phyloP scores from a whole-genome alignment of 2,329 filamentous ascomycete genomes.

The Alternaria ethzedia region DNA sequence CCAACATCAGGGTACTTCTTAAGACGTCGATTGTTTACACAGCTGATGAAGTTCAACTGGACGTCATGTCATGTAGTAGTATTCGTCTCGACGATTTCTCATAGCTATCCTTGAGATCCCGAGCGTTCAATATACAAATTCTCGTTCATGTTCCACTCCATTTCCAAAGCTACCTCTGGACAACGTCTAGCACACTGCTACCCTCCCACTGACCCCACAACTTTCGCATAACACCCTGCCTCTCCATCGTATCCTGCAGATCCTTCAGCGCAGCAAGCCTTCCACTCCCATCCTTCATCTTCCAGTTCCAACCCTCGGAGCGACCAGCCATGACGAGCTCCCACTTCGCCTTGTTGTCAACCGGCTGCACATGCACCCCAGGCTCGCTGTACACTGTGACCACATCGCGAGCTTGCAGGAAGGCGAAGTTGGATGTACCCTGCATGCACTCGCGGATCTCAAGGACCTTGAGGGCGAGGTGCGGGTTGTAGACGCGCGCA shows the following conservation, averaged over 20 bases:
- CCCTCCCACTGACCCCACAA: slow-evolving; percentile 10
- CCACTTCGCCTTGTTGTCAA: slow-evolving; percentile 12
- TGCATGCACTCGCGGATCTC: slow-evolving; percentile 16
- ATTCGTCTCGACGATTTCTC: no score
- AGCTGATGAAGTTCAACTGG: no score
- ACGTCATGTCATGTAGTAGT: no score
- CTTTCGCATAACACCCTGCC: slow-evolving; percentile 7
- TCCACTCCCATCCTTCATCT: slow-evolving; percentile 7
- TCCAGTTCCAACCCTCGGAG: slow-evolving; percentile 3
- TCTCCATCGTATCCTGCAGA: slow-evolving; percentile 11
- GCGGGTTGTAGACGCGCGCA: slow-evolving; percentile 11
- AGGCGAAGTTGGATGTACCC: slow-evolving; percentile 8
- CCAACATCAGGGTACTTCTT: no score
- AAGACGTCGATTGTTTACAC: no score
- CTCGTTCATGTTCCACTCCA: no score
- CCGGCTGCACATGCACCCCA: background rate
- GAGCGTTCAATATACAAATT: no score
- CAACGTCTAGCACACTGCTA: no score
- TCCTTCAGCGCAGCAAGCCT: slow-evolving; percentile 15
- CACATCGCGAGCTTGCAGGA: slow-evolving; percentile 15
- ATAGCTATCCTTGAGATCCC: no score
- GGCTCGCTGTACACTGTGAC: background rate
- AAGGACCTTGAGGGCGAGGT: slow-evolving; percentile 10
- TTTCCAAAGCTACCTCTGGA: no score
- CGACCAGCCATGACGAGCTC: slow-evolving; percentile 10